Evolutionary conservation across 371 early-diverging fungal genomes (phyloP), one percentile per base, ranked within the genome.

Genomic region (Apophysomyces ossiformis): DNA sequence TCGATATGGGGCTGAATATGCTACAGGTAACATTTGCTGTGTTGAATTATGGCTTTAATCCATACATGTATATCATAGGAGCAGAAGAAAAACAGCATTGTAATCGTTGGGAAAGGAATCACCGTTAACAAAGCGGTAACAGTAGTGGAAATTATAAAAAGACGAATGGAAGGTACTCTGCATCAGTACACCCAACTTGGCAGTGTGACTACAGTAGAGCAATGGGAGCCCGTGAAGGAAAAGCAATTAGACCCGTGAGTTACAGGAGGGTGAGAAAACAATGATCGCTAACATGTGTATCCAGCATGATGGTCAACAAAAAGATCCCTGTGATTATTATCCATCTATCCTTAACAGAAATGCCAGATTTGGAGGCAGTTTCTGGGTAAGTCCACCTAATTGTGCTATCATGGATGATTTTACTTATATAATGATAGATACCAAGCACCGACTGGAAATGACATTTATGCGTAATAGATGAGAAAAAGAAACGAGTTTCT

Each of bases 111-210:
- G 0, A 77, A 85, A 61, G 89, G 89, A 1, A 73, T 72, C 37
- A 69, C 76, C 32, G 78, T 90, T 57, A 85, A 85, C 64, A 88
- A 88, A 43, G 83, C 89, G 21, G 88, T 90, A 0, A 84, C 89
- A 0, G 86, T 90, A 4, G 85, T 83, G 9, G 90, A 90, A 62
- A 87, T 90, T 58, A 76, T 86, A 18, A 90, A 89, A 57, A 77
- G 90, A 56, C 69, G 78, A 11, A 73, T 85, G 76, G 79, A 82
- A 58, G 88, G 88, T 0, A 68, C 81, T 1, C 57, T 88, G 26
- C 86, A 88, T 65, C 88, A 88, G 50, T 88, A 86, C 54, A 88
- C 85, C 37, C 85, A 88, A 39, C 70, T 88, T 7, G 88, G 88
- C 8, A 85, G 78, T 54, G 72, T 80, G 7, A 76, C 78, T 8